These are phyloP conservation scores for Spergularia azorica DNA, from an alignment of 179 eudicot genomes.

Conservation along the genomic window DNA sequence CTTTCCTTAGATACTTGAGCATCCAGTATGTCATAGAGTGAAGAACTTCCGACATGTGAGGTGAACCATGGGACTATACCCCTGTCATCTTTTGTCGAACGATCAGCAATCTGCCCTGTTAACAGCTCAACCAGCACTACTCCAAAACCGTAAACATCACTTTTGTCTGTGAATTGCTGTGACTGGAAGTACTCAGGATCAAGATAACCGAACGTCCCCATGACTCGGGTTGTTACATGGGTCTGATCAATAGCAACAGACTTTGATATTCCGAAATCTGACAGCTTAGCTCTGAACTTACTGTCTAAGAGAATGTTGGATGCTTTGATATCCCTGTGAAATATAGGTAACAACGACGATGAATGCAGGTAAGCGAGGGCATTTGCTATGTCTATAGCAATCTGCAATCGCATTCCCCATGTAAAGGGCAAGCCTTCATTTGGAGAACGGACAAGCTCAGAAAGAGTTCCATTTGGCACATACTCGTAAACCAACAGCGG, in stretches of 20 bases:
- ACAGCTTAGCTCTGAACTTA: conserved; percentile 28
- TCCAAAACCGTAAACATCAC: conserved; percentile 41
- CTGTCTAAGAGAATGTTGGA: conserved; percentile 30
- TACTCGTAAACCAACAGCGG: conserved; percentile 51
- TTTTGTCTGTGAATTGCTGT: conserved; percentile 28
- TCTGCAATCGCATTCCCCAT: conserved; percentile 32
- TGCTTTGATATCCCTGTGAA: conserved; percentile 32
- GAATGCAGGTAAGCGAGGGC: conserved; percentile 33
- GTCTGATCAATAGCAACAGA: conserved; percentile 25
- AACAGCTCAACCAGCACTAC: conserved; percentile 48
- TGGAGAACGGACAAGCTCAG: conserved; percentile 23
- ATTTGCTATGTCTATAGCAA: conserved; percentile 24
- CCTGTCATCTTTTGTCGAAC: conserved; percentile 4
- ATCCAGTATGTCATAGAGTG: conserved; percentile 25
- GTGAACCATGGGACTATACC: conserved; percentile 25
- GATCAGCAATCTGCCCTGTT: conserved; percentile 32
- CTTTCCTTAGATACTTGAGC: conserved; percentile 17
- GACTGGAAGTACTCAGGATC: conserved; percentile 33
- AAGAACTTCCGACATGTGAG: background rate
- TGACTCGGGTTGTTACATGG: conserved; percentile 25
- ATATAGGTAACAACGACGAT: conserved; percentile 18
- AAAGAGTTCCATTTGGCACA: conserved; percentile 42
- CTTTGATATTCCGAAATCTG: conserved; percentile 33
- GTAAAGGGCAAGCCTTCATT: conserved; percentile 28
- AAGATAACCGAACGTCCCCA: conserved; percentile 32